Conservation (phyloP, 2,329 filamentous ascomycete species). For the Penicillium sp. region DNA sequence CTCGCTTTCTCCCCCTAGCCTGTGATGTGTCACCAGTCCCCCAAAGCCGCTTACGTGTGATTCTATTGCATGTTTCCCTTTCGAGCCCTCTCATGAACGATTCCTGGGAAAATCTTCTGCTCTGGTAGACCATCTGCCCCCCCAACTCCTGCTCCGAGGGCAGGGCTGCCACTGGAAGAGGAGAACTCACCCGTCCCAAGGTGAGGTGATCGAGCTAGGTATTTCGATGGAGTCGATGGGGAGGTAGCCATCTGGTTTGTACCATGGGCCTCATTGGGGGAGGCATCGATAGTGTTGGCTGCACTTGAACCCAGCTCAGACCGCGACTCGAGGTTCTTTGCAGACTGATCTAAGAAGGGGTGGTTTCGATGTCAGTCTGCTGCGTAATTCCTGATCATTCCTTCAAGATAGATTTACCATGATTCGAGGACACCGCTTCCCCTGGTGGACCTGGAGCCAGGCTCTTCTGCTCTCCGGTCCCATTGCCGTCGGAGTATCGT, state of each 20-base stretch:
- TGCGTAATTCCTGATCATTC: background rate
- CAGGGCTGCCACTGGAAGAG: constrained; percentile 2
- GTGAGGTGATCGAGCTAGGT: constrained; percentile 6
- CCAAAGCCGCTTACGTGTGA: background rate
- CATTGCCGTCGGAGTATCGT: constrained; percentile 24
- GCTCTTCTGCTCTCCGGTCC: constrained; percentile 25
- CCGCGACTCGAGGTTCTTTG: background rate
- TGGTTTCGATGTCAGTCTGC: background rate
- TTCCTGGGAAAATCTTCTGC: constrained; percentile 45
- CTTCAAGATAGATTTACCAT: constrained; percentile 7
- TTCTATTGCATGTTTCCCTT: constrained; percentile 25
- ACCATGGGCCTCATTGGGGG: background rate
- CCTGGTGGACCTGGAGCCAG: constrained; percentile 16
- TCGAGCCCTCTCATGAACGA: constrained; percentile 42
- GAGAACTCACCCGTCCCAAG: constrained; percentile 12
- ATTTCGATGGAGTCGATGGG: constrained; percentile 2
- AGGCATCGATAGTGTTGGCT: background rate
- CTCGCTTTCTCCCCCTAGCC: no score
- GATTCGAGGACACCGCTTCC: background rate
- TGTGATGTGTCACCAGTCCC: background rate
- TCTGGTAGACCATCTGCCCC: constrained; percentile 29
- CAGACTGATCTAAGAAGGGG: background rate
- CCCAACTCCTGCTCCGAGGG: constrained; percentile 9
- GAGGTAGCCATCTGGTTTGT: constrained; percentile 1
- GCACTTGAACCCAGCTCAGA: background rate